Percentiles rank a stretch among this genome's conserved stretches.
These are phyloP conservation scores for Tetraselmis striata DNA, from an alignment of 139 green algal genomes.

Conservation along the genomic window DNA sequence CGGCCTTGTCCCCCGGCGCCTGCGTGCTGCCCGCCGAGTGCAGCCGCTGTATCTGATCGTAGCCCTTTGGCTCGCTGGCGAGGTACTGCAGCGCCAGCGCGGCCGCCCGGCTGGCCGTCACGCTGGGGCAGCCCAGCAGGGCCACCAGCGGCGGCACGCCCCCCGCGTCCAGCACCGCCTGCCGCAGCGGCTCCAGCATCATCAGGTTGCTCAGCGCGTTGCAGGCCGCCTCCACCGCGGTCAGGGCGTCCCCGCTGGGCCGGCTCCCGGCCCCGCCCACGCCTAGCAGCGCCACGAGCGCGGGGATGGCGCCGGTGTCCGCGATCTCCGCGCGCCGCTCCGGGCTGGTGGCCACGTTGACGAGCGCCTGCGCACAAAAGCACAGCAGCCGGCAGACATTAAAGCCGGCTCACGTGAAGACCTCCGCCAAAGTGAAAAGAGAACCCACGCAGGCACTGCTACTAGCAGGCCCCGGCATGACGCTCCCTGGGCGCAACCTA, in stretches of 20 bases:
- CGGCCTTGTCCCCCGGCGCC: too few species aligned
- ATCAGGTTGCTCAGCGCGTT: not conserved
- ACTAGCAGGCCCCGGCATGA: too few species aligned
- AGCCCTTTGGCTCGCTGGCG: not conserved
- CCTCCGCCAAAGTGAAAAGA: too few species aligned
- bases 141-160: not conserved
- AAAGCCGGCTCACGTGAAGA: too few species aligned
- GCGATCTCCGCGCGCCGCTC: not conserved
- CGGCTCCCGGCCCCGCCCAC: not conserved
- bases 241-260: not conserved
- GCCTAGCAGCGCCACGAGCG: not conserved
- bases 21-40: too few species aligned
- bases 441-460: too few species aligned
- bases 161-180: not conserved
- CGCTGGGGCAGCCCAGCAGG: not conserved
- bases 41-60: not conserved
- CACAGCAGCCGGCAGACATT: too few species aligned
- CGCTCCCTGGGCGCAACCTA: too few species aligned
- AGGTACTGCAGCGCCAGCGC: not conserved
- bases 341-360: not conserved
- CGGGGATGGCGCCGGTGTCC: not conserved
- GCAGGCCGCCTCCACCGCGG: not conserved
- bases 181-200: not conserved
- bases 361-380: not conserved
- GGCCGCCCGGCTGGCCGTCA: not conserved